Base-by-base conservation (phyloP, 1,284 basidiomycete species). In the Sutorius eximius region DNA sequence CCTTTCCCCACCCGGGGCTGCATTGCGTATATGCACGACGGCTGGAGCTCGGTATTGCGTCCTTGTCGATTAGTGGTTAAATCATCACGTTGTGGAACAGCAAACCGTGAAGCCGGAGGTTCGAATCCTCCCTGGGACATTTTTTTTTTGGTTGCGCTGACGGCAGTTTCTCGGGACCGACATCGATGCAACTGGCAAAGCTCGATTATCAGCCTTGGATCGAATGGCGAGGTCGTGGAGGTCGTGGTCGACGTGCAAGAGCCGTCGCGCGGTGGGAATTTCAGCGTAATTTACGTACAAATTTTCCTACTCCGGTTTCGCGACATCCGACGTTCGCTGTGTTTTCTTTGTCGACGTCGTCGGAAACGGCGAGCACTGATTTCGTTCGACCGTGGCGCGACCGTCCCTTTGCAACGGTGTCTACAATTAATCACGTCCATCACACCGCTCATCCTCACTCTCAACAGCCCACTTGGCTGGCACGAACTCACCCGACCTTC, bases 51-150 rank as follows among this genome's bases (percentile, higher is more conserved):
- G 5, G 1, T 24, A 32, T 30, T 11, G 24, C 34, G 69, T 70
- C 69, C 66, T 61, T 68, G 69, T 71, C 69, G 69, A 73, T 73
- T 72, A 74, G 73, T 72, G 71, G 71, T 74, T 68, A 73, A 72
- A 73, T 74, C 73, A 72, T 73, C 73, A 68, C 70, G 72, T 74
- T 73, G 73, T 75, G 73, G 71, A 45, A 5, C 0, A 34, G 29
- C 49, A 58, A 64, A 56, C 66, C 65, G 67, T 64, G 67, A 70
- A 70, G 70, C 63, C 67, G 67, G 54, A 71, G 62, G 73, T 75
- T 75, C 74, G 74, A 75, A 68, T 74, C 72, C 70, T 69, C 64
- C 70, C 70, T 70, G 68, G 64, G 68, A 71, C 71, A 71, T 2
- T 38, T 66, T 66, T 8, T 55, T 56, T 58, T 8, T 55, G 56